phyloP scores from a whole-genome alignment of 768 basidiomycete genomes.

The Boletus patriciae region DNA sequence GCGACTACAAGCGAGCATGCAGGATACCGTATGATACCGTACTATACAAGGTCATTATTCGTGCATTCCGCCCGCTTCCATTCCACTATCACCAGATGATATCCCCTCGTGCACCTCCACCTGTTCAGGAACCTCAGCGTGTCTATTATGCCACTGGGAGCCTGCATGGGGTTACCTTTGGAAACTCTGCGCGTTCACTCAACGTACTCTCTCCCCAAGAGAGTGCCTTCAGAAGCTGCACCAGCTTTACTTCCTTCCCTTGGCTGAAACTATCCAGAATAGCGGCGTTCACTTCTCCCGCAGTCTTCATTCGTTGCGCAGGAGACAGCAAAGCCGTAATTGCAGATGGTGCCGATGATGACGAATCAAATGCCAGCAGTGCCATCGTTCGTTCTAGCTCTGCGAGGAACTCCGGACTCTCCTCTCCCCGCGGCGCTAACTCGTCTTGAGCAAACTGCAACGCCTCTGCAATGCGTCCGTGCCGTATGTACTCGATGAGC shows the following conservation, averaged over 20 bases:
- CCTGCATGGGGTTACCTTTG: constrained; percentile 51
- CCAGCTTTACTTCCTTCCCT: constrained; percentile 88
- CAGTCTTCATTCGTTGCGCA: constrained; percentile 90
- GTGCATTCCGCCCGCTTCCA: constrained; percentile 24
- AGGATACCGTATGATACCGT: background rate
- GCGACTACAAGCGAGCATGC: constrained; percentile 1
- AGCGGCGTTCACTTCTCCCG: constrained; percentile 92
- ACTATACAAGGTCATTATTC: constrained; percentile 14
- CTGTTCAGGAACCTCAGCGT: constrained; percentile 27
- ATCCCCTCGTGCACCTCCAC: constrained; percentile 32
- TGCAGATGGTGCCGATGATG: constrained; percentile 49
- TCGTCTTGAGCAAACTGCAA: constrained; percentile 91
- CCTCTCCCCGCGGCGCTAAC: constrained; percentile 91
- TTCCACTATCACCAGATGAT: constrained; percentile 9
- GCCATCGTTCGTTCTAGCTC: constrained; percentile 97
- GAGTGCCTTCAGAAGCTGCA: constrained; percentile 76
- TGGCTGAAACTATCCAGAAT: constrained; percentile 91
- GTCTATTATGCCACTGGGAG: constrained; percentile 22
- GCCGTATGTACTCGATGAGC: constrained; percentile 91
- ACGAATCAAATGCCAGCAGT: constrained; percentile 76
- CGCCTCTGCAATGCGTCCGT: constrained; percentile 74
- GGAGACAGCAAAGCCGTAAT: constrained; percentile 83
- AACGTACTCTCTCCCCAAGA: constrained; percentile 86
- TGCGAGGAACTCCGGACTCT: constrained; percentile 87
- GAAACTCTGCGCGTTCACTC: constrained; percentile 76